Percentiles rank a stretch among this genome's conserved stretches.
These are phyloP conservation scores for Camelina sativa DNA, from an alignment of 345 rosid species.

Conservation along the genomic window DNA sequence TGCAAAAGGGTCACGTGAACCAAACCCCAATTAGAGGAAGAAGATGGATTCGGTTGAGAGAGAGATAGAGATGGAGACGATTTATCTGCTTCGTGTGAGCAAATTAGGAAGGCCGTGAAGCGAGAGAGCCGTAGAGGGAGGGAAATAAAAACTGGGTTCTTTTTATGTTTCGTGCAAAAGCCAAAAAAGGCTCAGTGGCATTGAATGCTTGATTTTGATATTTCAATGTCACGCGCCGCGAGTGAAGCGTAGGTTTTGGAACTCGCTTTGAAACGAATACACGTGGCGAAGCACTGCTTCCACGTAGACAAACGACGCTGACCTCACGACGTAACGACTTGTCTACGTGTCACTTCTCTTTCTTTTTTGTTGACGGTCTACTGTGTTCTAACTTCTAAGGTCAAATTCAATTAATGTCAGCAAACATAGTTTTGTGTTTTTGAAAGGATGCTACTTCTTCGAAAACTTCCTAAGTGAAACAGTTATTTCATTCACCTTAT, in stretches of 20 bases:
- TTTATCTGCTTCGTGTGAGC: constrained; percentile 53
- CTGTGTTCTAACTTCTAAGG: background rate
- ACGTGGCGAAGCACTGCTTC: constrained; percentile 16
- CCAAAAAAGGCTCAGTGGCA: constrained; percentile 11
- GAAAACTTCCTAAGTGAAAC: background rate
- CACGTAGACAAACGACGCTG: constrained; percentile 30
- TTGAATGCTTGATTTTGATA: constrained; percentile 16
- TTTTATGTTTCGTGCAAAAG: constrained; percentile 18
- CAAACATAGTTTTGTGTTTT: background rate
- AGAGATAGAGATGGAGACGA: constrained; percentile 32
- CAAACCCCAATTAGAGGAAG: constrained; percentile 13
- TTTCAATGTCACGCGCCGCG: constrained; percentile 15
- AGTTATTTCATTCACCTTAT: no score
- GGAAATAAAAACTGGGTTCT: constrained; percentile 16
- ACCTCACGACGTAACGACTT: constrained; percentile 24
- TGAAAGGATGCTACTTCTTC: no score
- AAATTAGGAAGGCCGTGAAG: constrained; percentile 51
- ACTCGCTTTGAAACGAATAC: no score
- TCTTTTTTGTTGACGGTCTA: background rate
- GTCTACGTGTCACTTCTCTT: constrained; percentile 34
- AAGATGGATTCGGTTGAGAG: constrained; percentile 23
- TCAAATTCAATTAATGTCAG: background rate
- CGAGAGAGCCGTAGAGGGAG: constrained; percentile 21
- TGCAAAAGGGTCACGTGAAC: constrained; percentile 24
- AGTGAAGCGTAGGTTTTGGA: background rate